phyloP scores from a whole-genome alignment of 352 stramenopile genomes.

The Globisporangium takayamanum region DNA sequence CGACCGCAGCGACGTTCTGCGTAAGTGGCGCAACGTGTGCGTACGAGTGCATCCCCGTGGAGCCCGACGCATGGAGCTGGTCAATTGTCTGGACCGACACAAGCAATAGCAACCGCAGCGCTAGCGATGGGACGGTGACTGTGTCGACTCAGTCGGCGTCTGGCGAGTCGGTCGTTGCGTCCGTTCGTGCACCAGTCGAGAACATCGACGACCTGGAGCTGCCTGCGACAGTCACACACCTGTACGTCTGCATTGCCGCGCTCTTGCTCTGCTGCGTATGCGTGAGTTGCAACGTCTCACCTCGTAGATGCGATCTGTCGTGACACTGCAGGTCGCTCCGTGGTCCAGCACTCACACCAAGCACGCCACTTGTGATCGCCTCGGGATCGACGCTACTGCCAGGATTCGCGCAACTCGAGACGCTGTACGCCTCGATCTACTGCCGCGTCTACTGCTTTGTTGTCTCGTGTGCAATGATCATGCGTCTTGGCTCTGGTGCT shows the following conservation, averaged over 20 bases:
- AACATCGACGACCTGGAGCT: constrained; percentile 6
- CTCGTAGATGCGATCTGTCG: no score
- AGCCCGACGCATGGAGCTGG: not conserved
- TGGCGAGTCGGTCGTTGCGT: not conserved
- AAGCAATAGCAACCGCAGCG: not conserved
- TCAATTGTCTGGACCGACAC: not conserved
- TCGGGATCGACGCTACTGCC: not conserved
- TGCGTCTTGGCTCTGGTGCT: not conserved
- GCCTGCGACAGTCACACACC: constrained; percentile 1
- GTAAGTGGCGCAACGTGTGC: constrained; percentile 9
- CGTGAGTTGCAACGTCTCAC: no score
- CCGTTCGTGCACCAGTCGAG: constrained; percentile 6
- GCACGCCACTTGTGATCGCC: not conserved
- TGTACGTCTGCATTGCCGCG: constrained; percentile 2
- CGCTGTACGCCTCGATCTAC: not conserved
- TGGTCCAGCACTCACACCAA: not conserved
- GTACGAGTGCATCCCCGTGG: constrained; percentile 5
- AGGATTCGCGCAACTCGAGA: constrained; percentile 2
- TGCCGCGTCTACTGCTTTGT: not conserved
- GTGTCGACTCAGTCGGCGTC: not conserved
- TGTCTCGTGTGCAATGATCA: not conserved
- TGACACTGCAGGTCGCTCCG: constrained; percentile 1
- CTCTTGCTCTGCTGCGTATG: not conserved
- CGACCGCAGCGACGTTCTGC: not conserved
- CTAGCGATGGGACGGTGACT: not conserved